These are phyloP conservation scores for Gyromitra esculenta DNA, from an alignment of 2,329 filamentous ascomycete species.

Conservation along the genomic window DNA sequence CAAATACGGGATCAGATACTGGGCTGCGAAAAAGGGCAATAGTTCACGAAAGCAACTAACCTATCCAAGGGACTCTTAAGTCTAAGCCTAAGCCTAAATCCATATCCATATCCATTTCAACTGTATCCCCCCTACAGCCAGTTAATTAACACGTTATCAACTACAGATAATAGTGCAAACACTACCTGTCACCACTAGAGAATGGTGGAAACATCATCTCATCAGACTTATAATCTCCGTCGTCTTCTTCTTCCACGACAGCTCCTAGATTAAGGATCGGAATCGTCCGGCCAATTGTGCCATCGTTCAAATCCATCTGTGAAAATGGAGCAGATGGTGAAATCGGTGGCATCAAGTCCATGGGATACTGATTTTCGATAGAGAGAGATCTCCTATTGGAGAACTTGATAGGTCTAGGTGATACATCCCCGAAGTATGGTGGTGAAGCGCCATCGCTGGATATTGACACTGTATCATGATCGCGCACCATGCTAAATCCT, in stretches of 20 bases:
- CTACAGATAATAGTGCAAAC: background rate
- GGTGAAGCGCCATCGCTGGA: background rate
- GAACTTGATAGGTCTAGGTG: background rate
- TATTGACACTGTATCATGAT: background rate
- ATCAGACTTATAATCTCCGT: background rate
- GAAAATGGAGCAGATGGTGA: conserved; percentile 44
- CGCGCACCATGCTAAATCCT: background rate
- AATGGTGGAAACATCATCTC: conserved; percentile 11
- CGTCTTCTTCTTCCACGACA: conserved; percentile 23
- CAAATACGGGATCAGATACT: conserved; percentile 23
- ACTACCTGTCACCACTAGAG: conserved; percentile 16
- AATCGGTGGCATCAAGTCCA: conserved; percentile 25
- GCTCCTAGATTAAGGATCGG: conserved; percentile 1
- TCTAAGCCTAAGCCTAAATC: background rate
- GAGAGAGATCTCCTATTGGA: conserved; percentile 7
- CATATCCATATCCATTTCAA: conserved; percentile 32
- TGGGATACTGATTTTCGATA: background rate
- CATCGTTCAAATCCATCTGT: conserved; percentile 31
- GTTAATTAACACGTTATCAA: background rate
- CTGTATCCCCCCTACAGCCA: conserved; percentile 17
- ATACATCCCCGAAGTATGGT: background rate
- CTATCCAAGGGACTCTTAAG: conserved; percentile 10
- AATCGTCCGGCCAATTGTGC: conserved; percentile 4
- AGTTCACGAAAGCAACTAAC: conserved; percentile 3
- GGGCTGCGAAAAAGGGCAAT: background rate